phyloP scores from a whole-genome alignment of 1,284 basidiomycete species.

The Cerrena zonata region DNA sequence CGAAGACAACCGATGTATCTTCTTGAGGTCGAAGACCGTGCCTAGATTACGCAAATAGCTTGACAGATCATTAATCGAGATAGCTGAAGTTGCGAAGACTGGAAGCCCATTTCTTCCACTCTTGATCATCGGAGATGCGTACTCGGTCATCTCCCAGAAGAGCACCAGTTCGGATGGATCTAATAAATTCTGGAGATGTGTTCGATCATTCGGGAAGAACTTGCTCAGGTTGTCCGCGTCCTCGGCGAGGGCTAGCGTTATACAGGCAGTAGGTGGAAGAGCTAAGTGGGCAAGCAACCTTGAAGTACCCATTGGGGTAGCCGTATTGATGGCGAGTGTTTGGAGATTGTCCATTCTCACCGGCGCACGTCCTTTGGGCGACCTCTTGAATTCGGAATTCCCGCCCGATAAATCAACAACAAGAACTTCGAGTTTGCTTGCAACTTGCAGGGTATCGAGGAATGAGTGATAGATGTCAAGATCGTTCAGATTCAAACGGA shows the following conservation, averaged over 20 bases:
- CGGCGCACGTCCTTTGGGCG: not conserved
- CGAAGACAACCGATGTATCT: not conserved
- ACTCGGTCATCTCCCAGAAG: not conserved
- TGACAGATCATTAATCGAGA: not conserved
- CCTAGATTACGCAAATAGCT: not conserved
- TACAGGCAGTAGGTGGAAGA: not conserved
- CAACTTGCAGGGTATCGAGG: not conserved
- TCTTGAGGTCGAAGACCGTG: not conserved
- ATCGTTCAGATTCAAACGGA: not conserved
- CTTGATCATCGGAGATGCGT: not conserved
- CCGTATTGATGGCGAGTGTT: not conserved
- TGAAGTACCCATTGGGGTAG: not conserved
- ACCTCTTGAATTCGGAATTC: not conserved
- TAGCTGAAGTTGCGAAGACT: not conserved
- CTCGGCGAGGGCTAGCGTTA: not conserved
- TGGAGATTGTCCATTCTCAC: not conserved
- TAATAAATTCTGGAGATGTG: not conserved
- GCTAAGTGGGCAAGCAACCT: not conserved
- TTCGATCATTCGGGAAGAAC: not conserved
- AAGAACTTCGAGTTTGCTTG: not conserved
- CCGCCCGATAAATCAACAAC: not conserved
- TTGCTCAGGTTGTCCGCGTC: too few species aligned
- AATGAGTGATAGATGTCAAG: not conserved
- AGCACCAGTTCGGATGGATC: not conserved
- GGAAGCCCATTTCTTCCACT: not conserved